These are phyloP conservation scores for Euphorbia peplus DNA, from an alignment of 345 rosid genomes.

Conservation along the genomic window DNA sequence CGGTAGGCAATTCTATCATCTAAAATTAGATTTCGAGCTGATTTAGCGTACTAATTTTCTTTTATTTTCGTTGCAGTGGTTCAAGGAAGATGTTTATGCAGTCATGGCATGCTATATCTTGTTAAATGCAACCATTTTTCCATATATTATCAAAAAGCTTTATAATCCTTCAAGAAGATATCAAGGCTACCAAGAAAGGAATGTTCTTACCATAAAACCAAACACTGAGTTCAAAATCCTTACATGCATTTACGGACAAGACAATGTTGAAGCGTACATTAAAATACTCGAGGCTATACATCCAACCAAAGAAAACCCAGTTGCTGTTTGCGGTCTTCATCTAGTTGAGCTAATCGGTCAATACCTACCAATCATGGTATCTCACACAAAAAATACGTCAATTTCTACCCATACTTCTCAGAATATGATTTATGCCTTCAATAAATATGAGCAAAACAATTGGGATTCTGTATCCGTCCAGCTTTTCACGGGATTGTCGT, in stretches of 20 bases:
- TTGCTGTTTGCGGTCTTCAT: slow-evolving; percentile 30
- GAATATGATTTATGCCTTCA: slow-evolving; percentile 28
- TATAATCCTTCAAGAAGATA: slow-evolving; percentile 37
- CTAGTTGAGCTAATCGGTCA: slow-evolving; percentile 41
- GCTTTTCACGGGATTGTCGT: slow-evolving; percentile 41
- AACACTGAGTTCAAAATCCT: slow-evolving; percentile 29
- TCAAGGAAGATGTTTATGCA: slow-evolving; percentile 19
- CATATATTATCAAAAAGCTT: slow-evolving; percentile 34
- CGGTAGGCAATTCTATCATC: background rate
- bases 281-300: slow-evolving; percentile 31
- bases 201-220: slow-evolving; percentile 25
- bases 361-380: slow-evolving; percentile 26
- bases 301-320: slow-evolving; percentile 17
- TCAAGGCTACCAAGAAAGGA: slow-evolving; percentile 23
- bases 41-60: background rate
- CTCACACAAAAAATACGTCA: slow-evolving; percentile 12
- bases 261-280: slow-evolving; percentile 24
- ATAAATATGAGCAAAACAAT: slow-evolving; percentile 14
- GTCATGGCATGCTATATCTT: slow-evolving; percentile 13
- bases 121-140: slow-evolving; percentile 15
- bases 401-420: slow-evolving; percentile 9
- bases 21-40: no score
- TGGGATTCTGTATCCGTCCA: slow-evolving; percentile 16
- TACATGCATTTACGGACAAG: slow-evolving; percentile 33
- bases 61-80: slow-evolving; percentile 15